Evolutionary conservation across 345 rosid species (phyloP), one percentile per base, ranked within the genome.

Genomic region (Melaleuca alternifolia): DNA sequence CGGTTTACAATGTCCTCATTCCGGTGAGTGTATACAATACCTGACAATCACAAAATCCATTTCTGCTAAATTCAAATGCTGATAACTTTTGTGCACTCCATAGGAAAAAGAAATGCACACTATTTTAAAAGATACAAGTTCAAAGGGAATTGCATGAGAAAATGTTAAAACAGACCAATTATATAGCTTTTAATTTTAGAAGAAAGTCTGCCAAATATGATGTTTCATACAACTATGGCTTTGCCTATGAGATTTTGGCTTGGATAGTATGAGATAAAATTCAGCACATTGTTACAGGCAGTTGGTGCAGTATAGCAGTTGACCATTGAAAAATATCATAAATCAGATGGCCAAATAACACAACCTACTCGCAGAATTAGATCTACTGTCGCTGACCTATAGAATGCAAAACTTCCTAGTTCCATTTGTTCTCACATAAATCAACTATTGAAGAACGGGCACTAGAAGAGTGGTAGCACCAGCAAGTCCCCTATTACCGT

Each of bases 1-100:
- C 85, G 20, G 82, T 96, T 97, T 89, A 97, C 91, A 28, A 97
- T 89, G 89, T 94, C 92, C 87, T 95, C 97, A 46, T 97, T 95
- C 16, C 99, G 94, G 91, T 96, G 99, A 75, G 94, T 91, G 89
- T 96, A 94, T 20, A 96, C 88, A 88, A 96, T 88, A 46, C 98
- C 97, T 97, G 89, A 56, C 81, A 50, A 89, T 53, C 53, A 88
- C 23, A 62, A 82, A 12, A 59, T 54, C 75, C 54, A 83, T 26
- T 18, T 71, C 48, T 0, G 13, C 48, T 71, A 71, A 33, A 37
- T 41, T 18, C 26, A 33, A 71, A 37, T 71, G 79, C 26, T 33
- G 8, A 33, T 33, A 33, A 46, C 79, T 48, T 71, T 37, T 18
- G 26, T 48, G 18, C 26, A 33, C 46, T 71, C 37, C 24, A 65